Evolutionary conservation across 2,329 filamentous ascomycete genomes (phyloP), one percentile per base, ranked within the genome.

Genomic region (Microcyclospora tardicrescens): DNA sequence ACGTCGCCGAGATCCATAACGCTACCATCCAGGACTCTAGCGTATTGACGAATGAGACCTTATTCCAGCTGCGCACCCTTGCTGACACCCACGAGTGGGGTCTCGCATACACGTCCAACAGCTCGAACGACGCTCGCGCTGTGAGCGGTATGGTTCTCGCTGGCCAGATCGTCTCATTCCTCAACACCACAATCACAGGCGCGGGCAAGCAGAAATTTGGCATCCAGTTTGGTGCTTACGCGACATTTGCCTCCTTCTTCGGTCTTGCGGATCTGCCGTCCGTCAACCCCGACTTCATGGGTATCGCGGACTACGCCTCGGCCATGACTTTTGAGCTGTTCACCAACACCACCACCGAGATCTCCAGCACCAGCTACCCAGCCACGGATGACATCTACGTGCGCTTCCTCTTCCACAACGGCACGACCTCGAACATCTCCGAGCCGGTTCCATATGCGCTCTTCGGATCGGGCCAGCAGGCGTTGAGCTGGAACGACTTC

Each of bases 21-120:
- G 47, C 62, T n/a, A 67, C 63, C 44, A 81, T 84, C 51, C 68
- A 73, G 31, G 53, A 55, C 16, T 55, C 63, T 16, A 56, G 73
- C 37, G 66, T 83, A 34, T 70, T 87, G 43, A 79, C 76, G 34
- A 50, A 65, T 29, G 63, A 67, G 2, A 71, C 72, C 16, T 66
- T 84, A 39, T 57, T 65, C 50, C 74, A 81, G 56, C 72, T 91
- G 40, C 71, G 73, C 50, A 71, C 72, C n/a, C 75, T 91, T 27
- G 86, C 87, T 49, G 77, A 87, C 57, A 65, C 67, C 42, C 83
- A 91, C 60, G 82, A 95, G 60, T 93, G 74, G 68, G 80, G 79
- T 53, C 75, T 91, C 11, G 84, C 84, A 38, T 93, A 81, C 73
- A 24, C 19, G 19, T 24, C 19, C 19, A 89, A 93, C 64, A 62